A percentile compares a stretch with the other conserved stretches of the same genome.
These are phyloP conservation scores for Helotiales sp. DNA, from an alignment of 2,329 filamentous ascomycete genomes.

Conservation along the genomic window DNA sequence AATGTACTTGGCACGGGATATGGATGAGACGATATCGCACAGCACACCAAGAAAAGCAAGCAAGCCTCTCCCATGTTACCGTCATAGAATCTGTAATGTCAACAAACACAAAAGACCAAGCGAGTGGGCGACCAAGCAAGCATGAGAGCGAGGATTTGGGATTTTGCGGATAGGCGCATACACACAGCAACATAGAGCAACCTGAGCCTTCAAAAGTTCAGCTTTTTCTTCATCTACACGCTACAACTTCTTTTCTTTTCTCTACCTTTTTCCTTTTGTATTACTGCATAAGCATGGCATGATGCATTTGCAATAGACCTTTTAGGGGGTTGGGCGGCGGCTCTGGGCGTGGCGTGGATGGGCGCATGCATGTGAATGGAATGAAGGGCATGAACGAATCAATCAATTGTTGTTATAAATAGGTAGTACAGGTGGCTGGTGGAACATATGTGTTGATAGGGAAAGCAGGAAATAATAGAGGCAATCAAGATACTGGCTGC, in stretches of 20 bases:
- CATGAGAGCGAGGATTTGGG: background rate
- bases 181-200: background rate
- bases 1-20: constrained; percentile 30
- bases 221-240: constrained; percentile 11
- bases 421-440: background rate
- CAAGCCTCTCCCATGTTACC: constrained; percentile 10
- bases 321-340: background rate
- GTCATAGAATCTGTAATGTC: constrained; percentile 33
- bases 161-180: constrained; percentile 1
- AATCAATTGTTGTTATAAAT: background rate
- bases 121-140: background rate
- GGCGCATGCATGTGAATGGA: constrained; percentile 1
- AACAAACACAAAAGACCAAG: constrained; percentile 24
- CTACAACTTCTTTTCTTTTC: constrained; percentile 7
- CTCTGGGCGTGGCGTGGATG: background rate
- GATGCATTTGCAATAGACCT: constrained; percentile 8
- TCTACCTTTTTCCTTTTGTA: constrained; percentile 30
- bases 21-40: constrained; percentile 13
- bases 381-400: constrained; percentile 4
- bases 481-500: background rate
- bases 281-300: constrained; percentile 27
- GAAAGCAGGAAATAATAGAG: background rate
- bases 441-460: constrained; percentile 4
- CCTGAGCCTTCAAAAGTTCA: background rate
- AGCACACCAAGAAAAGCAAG: background rate